Conservation (phyloP, 2,329 filamentous ascomycete genomes). For the Fusarium sp. region DNA sequence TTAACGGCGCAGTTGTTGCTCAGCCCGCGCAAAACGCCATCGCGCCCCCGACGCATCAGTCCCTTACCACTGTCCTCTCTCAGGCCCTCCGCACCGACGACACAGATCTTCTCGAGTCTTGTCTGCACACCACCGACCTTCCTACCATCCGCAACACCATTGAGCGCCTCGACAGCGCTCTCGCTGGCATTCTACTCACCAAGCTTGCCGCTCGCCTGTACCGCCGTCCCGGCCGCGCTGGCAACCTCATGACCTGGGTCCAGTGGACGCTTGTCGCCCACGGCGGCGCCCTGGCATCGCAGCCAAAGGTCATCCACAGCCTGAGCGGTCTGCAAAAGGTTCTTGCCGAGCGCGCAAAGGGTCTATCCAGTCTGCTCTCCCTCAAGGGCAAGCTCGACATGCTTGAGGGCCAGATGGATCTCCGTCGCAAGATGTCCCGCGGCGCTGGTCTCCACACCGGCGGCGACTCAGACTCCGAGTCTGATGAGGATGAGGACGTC, state of each 20-base stretch:
- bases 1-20: conserved; percentile 52
- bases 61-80: conserved; percentile 91
- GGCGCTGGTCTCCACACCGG: conserved; percentile 58
- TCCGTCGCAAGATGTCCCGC: conserved; percentile 79
- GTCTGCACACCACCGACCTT: conserved; percentile 84
- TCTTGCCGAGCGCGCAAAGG: conserved; percentile 86
- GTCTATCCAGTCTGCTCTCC: conserved; percentile 84
- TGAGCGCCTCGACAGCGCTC: conserved; percentile 86
- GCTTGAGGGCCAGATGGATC: conserved; percentile 88
- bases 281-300: conserved; percentile 89
- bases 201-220: conserved; percentile 91
- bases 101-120: conserved; percentile 89
- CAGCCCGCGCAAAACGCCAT: conserved; percentile 64
- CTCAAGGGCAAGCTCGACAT: conserved; percentile 97
- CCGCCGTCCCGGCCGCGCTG: conserved; percentile 88
- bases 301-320: conserved; percentile 85
- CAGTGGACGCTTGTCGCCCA: conserved; percentile 95
- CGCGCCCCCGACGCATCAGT: conserved; percentile 79
- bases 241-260: conserved; percentile 93
- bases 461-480: conserved; percentile 65
- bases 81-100: conserved; percentile 96
- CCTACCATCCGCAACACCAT: conserved; percentile 89
- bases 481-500: conserved; percentile 75
- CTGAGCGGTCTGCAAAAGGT: conserved; percentile 87
- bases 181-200: conserved; percentile 83